Evolutionary conservation across 495 filamentous ascomycete species (phyloP).

Genomic region (Tricharina praecox): DNA sequence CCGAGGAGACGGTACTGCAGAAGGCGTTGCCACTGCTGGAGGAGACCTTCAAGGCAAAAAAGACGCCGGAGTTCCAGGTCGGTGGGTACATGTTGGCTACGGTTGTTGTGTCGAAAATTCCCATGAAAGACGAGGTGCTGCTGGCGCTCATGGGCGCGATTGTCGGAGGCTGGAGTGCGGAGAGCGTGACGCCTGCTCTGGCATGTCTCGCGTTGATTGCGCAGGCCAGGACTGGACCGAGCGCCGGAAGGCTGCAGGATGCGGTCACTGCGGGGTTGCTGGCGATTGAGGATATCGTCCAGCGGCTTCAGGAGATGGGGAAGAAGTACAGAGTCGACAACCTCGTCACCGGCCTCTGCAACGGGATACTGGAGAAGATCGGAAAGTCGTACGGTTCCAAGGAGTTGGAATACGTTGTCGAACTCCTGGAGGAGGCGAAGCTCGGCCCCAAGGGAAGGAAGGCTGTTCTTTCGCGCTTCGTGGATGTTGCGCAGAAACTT

Average conservation of each 20-base stretch:
- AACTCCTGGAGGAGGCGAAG: conserved; percentile 42
- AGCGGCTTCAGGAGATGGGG: conserved; percentile 43
- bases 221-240: conserved; percentile 45
- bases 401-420: conserved; percentile 40
- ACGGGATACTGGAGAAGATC: conserved; percentile 49
- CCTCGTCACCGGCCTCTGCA: conserved; percentile 52
- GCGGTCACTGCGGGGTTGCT: conserved; percentile 52
- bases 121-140: conserved; percentile 55
- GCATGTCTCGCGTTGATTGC: conserved; percentile 66
- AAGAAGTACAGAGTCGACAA: conserved; percentile 51
- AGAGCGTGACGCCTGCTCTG: conserved; percentile 55
- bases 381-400: conserved; percentile 40
- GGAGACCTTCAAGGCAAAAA: conserved; percentile 53
- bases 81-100: conserved; percentile 81
- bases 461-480: conserved; percentile 44
- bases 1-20: conserved; percentile 61
- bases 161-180: conserved; percentile 51
- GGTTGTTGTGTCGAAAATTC: conserved; percentile 64
- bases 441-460: conserved; percentile 45
- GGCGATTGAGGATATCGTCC: conserved; percentile 41
- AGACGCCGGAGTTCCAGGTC: conserved; percentile 56
- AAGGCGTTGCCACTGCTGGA: conserved; percentile 59
- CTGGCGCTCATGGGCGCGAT: conserved; percentile 74
- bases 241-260: conserved; percentile 40
- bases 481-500: conserved; percentile 40